Conservation (phyloP, 345 rosid species). For the Camelina laxa region DNA sequence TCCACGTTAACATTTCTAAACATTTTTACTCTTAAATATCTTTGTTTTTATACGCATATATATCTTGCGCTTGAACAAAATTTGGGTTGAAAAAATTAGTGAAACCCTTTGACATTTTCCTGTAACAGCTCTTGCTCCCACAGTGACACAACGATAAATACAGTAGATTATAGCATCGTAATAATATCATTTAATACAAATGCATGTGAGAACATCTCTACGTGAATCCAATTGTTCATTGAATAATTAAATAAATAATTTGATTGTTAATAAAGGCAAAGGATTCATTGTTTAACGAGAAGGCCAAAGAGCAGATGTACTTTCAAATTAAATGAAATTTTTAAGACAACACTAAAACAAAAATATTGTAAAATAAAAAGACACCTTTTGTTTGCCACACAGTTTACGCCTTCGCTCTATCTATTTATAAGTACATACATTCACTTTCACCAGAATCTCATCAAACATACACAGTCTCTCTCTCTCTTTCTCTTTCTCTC, state of each 20-base stretch:
- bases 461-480: slow-evolving; percentile 15
- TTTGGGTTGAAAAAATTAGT: not conserved
- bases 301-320: slow-evolving; percentile 36
- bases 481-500: slow-evolving; percentile 13
- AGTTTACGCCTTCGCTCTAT: slow-evolving; percentile 27
- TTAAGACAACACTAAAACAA: slow-evolving; percentile 33
- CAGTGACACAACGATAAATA: slow-evolving; percentile 1
- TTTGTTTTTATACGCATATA: not conserved
- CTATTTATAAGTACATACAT: slow-evolving; percentile 32
- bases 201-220: slow-evolving; percentile 12
- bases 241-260: not conserved
- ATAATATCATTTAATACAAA: not conserved
- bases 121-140: slow-evolving; percentile 7
- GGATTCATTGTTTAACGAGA: slow-evolving; percentile 27
- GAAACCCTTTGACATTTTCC: not conserved
- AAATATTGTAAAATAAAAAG: slow-evolving; percentile 17
- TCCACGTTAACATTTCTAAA: slow-evolving; percentile 28
- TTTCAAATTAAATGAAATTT: slow-evolving; percentile 21
- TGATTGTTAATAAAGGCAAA: not conserved
- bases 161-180: not conserved
- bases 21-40: not conserved
- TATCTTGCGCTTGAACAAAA: not conserved
- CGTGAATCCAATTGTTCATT: slow-evolving; percentile 26
- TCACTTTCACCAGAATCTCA: slow-evolving; percentile 44
- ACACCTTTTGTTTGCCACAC: slow-evolving; percentile 22